These are phyloP conservation scores for Plenodomus lindquistii DNA, from an alignment of 2,329 filamentous ascomycete genomes.

Conservation along the genomic window DNA sequence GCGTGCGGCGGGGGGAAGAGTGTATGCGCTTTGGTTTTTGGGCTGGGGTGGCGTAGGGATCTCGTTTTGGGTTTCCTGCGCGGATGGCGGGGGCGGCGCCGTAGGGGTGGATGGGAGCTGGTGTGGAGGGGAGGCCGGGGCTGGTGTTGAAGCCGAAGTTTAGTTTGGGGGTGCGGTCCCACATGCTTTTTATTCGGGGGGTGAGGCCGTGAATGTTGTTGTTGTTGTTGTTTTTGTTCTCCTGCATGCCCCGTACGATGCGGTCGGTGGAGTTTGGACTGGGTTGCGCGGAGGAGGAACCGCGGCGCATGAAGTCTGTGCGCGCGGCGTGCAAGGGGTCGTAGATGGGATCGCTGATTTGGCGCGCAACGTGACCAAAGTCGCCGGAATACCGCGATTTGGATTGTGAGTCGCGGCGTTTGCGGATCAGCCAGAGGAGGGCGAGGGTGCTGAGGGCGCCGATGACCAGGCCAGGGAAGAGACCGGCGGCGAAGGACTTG, in stretches of 20 bases:
- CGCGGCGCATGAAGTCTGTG: constrained; percentile 43
- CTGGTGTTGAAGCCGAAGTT: constrained; percentile 29
- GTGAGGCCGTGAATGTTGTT: constrained; percentile 28
- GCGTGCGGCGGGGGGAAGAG: constrained; percentile 20
- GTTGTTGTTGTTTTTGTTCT: constrained; percentile 11
- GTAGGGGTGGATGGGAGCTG: constrained; percentile 7
- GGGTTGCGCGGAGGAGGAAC: constrained; percentile 27
- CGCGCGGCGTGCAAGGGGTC: constrained; percentile 40
- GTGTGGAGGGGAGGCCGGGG: constrained; percentile 21
- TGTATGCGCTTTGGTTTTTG: constrained; percentile 29
- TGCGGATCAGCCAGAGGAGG: constrained; percentile 41
- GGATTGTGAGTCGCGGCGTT: constrained; percentile 33
- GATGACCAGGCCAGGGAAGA: constrained; percentile 44
- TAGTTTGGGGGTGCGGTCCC: constrained; percentile 40
- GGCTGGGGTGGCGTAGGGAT: constrained; percentile 39
- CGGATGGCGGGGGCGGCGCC: constrained; percentile 22
- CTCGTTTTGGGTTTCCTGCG: constrained; percentile 29
- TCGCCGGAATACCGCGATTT: constrained; percentile 43
- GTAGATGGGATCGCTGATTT: constrained; percentile 47
- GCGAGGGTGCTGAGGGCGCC: constrained; percentile 38
- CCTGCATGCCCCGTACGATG: constrained; percentile 26
- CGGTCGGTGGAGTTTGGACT: constrained; percentile 33
- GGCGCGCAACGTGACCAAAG: constrained; percentile 43
- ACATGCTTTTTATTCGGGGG: constrained; percentile 40
- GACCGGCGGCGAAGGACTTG: constrained; percentile 44